Conservation (phyloP, 2,329 filamentous ascomycete genomes). For the Fusarium cicatricum region DNA sequence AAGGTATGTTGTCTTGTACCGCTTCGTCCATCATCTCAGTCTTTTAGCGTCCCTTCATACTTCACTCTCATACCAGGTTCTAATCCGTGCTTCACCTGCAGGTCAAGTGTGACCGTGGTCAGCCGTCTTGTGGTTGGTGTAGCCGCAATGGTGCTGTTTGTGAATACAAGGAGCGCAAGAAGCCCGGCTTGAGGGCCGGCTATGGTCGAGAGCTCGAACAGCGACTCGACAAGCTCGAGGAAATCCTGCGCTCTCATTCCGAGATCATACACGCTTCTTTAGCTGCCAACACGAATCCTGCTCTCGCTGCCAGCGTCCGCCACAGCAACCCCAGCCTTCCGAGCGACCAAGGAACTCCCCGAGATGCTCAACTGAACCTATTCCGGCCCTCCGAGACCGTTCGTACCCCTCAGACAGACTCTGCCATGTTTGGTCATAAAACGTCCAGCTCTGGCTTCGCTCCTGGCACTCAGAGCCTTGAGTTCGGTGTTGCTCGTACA, state of each 20-base stretch:
- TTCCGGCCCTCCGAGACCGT: conserved; percentile 60
- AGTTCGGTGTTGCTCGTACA: conserved; percentile 59
- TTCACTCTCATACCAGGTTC: neutral
- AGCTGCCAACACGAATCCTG: conserved; percentile 44
- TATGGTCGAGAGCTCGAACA: conserved; percentile 79
- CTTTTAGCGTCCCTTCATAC: neutral
- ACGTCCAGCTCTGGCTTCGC: conserved; percentile 57
- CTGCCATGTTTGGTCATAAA: conserved; percentile 68
- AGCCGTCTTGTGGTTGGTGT: conserved; percentile 76
- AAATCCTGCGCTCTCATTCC: conserved; percentile 70
- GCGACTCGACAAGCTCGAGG: conserved; percentile 73
- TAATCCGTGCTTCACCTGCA: conserved; percentile 43
- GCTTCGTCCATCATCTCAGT: conserved; percentile 19
- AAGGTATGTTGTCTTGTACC: conserved; percentile 64
- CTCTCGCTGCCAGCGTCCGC: conserved; percentile 53
- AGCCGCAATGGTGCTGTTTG: conserved; percentile 68
- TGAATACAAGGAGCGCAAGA: conserved; percentile 75
- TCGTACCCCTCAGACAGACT: conserved; percentile 64
- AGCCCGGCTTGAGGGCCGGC: conserved; percentile 70
- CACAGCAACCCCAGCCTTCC: conserved; percentile 60
- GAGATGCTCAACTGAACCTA: conserved; percentile 54
- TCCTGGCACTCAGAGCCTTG: conserved; percentile 56
- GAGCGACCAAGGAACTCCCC: conserved; percentile 65
- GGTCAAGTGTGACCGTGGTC: conserved; percentile 80
- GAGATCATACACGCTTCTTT: conserved; percentile 70